phyloP scores from a whole-genome alignment of 163 green algal species.

The Scenedesmus sp. region DNA sequence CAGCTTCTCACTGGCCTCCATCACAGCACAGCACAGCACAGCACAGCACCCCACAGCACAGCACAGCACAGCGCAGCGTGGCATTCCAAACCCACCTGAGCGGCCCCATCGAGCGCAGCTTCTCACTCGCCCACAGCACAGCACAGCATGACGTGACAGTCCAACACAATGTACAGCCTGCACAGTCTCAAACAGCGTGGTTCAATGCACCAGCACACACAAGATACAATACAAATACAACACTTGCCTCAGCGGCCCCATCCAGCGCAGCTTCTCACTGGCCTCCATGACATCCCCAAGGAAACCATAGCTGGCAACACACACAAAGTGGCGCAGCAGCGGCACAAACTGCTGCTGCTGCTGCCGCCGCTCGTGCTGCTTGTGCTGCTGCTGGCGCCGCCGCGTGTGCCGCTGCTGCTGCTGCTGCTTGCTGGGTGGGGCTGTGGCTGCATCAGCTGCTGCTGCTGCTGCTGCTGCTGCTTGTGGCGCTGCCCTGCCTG shows the following conservation, averaged over 20 bases:
- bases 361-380: conserved; percentile 8
- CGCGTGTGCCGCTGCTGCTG: neutral
- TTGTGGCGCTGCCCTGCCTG: neutral
- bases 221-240: neutral
- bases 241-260: conserved; percentile 82
- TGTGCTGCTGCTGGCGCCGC: neutral
- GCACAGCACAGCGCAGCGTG: too few relatives aligned
- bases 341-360: neutral
- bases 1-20: conserved; percentile 76
- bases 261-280: conserved; percentile 80
- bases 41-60: too few relatives aligned
- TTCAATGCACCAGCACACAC: too few relatives aligned
- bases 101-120: neutral
- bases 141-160: neutral
- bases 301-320: conserved; percentile 88
- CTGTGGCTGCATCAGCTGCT: neutral
- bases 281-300: conserved; percentile 89
- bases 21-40: conserved; percentile 60
- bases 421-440: neutral
- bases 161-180: neutral
- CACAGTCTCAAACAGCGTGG: too few relatives aligned
- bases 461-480: conserved; percentile 22
- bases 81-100: neutral
- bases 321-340: conserved; percentile 62
- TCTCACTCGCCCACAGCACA: neutral